phyloP scores from a whole-genome alignment of 371 early-diverging fungal species.

The Rhizoclosmatium hyalinum region DNA sequence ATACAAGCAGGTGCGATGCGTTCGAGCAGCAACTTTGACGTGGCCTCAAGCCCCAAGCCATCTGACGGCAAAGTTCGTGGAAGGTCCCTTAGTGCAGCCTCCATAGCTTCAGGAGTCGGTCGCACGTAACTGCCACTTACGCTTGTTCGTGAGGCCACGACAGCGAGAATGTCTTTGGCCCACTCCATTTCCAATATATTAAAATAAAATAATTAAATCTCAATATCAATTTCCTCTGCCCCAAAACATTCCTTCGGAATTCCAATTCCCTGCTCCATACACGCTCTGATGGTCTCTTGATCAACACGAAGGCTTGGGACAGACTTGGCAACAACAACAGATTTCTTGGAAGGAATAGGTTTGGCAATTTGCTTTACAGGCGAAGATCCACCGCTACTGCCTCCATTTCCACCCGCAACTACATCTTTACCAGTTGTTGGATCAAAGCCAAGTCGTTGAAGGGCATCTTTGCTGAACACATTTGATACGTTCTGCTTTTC shows the following conservation, averaged over 20 bases:
- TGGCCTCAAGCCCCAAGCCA: neutral
- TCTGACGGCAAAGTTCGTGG: neutral
- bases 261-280: conserved; percentile 5
- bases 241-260: conserved; percentile 22
- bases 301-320: neutral
- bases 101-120: neutral
- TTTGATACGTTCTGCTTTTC: neutral
- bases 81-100: neutral
- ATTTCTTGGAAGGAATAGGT: neutral
- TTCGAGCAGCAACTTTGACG: neutral
- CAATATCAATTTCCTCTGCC: conserved; percentile 23
- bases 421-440: conserved; percentile 40
- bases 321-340: neutral
- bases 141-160: no score
- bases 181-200: no score
- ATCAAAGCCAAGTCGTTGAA: conserved; percentile 43
- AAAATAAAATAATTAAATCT: neutral
- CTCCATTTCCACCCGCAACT: neutral
- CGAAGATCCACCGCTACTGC: neutral
- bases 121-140: neutral
- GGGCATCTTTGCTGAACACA: conserved; percentile 35
- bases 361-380: neutral
- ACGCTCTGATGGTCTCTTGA: conserved; percentile 10
- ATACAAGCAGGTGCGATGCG: neutral
- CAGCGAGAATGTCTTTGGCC: no score